Conservation (phyloP, 2,329 filamentous ascomycete genomes). For the Clarireedia homoeocarpa region DNA sequence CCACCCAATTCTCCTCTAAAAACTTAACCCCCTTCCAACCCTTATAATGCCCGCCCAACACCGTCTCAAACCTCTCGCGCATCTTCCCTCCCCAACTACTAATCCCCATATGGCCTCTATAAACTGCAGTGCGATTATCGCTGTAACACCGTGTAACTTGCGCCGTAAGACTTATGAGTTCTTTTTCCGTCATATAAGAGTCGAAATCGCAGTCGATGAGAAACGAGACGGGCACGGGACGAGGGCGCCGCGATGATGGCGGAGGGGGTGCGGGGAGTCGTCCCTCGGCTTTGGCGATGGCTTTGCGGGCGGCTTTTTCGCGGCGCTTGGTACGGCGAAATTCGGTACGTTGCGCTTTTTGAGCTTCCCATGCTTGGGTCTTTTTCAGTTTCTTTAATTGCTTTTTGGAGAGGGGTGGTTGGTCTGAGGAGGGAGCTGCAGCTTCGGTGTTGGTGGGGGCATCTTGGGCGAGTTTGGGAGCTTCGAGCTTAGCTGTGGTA, state of each 20-base stretch:
- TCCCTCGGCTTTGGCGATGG: conserved; percentile 35
- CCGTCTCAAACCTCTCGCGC: conserved; percentile 70
- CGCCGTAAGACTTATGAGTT: conserved; percentile 71
- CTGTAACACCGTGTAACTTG: conserved; percentile 88
- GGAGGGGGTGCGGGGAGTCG: conserved; percentile 5
- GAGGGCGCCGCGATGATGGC: conserved; percentile 21
- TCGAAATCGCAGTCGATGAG: conserved; percentile 92
- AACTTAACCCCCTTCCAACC: conserved; percentile 76
- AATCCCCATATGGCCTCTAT: conserved; percentile 64
- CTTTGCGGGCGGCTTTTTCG: conserved; percentile 43
- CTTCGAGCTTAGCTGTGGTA: background rate
- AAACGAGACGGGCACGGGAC: conserved; percentile 67
- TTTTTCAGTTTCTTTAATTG: conserved; percentile 73
- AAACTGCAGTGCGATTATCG: conserved; percentile 66
- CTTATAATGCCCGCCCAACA: conserved; percentile 61
- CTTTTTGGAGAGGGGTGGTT: conserved; percentile 63
- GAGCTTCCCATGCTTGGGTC: conserved; percentile 68
- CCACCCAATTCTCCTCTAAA: conserved; percentile 64
- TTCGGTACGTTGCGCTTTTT: conserved; percentile 49
- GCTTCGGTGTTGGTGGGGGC: background rate
- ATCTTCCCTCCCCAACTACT: conserved; percentile 72
- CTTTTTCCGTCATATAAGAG: conserved; percentile 77
- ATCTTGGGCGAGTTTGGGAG: background rate
- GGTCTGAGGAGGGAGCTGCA: background rate
- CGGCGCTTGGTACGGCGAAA: conserved; percentile 45